These are phyloP conservation scores for Zymoseptoria passerinii DNA, from an alignment of 2,329 filamentous ascomycete species.

Conservation along the genomic window DNA sequence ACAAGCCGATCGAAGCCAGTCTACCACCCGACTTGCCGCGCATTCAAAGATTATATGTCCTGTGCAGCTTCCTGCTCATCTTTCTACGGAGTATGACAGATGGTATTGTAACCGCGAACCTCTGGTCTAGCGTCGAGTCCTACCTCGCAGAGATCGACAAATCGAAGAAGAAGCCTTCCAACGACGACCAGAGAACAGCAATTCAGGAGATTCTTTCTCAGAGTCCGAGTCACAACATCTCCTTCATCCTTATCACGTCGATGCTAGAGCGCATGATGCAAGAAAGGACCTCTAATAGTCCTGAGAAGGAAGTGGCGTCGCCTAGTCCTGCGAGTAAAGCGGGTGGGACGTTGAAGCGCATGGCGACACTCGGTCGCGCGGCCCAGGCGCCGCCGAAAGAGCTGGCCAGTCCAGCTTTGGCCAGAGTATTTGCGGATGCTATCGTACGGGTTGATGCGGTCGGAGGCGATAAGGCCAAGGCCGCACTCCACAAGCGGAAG, in stretches of 20 bases:
- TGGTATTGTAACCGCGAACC: constrained; percentile 60
- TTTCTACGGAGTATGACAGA: constrained; percentile 71
- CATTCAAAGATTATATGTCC: constrained; percentile 62
- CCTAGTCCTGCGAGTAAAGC: constrained; percentile 29
- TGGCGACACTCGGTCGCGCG: constrained; percentile 35
- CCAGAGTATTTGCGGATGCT: constrained; percentile 55
- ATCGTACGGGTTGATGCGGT: constrained; percentile 48
- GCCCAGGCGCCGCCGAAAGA: constrained; percentile 39
- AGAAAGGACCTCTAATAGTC: constrained; percentile 31
- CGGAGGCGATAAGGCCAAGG: constrained; percentile 51
- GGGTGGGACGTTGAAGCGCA: constrained; percentile 25
- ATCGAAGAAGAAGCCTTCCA: constrained; percentile 35
- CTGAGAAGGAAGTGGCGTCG: constrained; percentile 6
- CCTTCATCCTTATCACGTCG: constrained; percentile 77
- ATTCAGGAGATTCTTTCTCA: constrained; percentile 67
- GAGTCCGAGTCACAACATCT: constrained; percentile 73
- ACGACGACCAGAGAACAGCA: constrained; percentile 50
- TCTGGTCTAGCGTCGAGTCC: constrained; percentile 64
- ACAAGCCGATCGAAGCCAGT: constrained; percentile 51
- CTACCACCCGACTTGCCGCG: constrained; percentile 57
- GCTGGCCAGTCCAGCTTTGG: constrained; percentile 53
- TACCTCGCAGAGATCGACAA: constrained; percentile 45
- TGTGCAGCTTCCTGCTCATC: constrained; percentile 61
- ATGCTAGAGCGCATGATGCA: constrained; percentile 57
- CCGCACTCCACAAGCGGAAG: constrained; percentile 54